Base-by-base conservation (phyloP, 306 rosid species). In the Dalbergia cochinchinensis region DNA sequence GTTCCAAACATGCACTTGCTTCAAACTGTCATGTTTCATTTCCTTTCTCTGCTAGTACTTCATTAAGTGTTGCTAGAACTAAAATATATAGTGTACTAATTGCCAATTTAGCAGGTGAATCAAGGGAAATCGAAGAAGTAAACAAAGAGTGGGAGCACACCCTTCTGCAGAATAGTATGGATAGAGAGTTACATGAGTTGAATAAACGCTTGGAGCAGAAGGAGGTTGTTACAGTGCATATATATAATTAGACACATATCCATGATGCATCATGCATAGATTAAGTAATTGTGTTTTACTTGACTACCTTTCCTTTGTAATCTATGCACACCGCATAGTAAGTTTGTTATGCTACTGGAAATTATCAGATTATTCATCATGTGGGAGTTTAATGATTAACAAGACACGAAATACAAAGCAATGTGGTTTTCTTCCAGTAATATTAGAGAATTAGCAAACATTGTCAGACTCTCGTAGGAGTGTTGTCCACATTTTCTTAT, bases 81-180 rank as follows among this genome's bases (percentile, higher is more conserved):
- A 22, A 79, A 78, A 69, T 73, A 78, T 62, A 81, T 55, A 76
- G 61, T 51, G 79, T 71, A 9, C 50, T 15, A 66, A 48, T 65
- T 87, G 76, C 75, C 78, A 58, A 60, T 76, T 80, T 71, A 85
- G 77, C 90, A 89, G 99, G 94, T 55, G 99, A 91, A 78, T 80
- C 96, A 18, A 78, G 86, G 84, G 98, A 93, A 85, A 88, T 96
- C 73, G 99, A 96, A 85, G 98, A 94, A 90, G 99, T 84, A 78
- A 90, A 87, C 39, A 96, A 96, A 86, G 99, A 93, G 69, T 96
- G 96, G 99, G 99, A 96, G 87, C 99, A 96, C 89, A 96, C 92
- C 71, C 97, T 96, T 85, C 86, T 96, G 77, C 98, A 96, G 50
- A 92, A 86, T 86, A 90, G 94, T 65, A 96, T 96, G 99, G 99